Evolutionary conservation across 495 filamentous ascomycete genomes (phyloP).

Genomic region (Xylaria sp.): DNA sequence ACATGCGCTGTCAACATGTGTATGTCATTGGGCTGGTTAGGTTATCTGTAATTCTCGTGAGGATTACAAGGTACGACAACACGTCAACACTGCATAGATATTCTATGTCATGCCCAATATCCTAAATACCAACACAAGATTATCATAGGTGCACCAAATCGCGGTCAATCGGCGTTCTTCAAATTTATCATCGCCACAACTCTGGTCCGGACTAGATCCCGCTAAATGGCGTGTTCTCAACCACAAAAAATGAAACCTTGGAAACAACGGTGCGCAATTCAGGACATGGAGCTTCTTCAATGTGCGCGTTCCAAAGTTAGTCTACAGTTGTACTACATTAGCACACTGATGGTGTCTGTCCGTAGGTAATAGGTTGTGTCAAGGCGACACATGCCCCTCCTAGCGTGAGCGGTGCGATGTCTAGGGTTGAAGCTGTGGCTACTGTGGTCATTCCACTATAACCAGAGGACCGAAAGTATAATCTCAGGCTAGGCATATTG

Average conservation of each 20-base stretch:
- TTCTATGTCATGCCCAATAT: not conserved
- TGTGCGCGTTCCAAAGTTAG: not conserved
- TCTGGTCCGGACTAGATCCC: not conserved
- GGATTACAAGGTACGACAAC: not conserved
- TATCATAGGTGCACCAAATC: not conserved
- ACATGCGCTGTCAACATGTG: not conserved
- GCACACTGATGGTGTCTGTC: not conserved
- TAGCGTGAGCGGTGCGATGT: not conserved
- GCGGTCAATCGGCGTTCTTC: not conserved
- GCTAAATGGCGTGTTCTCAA: not conserved
- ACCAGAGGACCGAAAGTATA: too few species aligned
- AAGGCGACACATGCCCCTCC: not conserved
- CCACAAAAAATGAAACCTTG: not conserved
- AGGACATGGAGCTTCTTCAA: not conserved
- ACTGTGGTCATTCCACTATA: too few species aligned
- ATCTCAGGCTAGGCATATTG: not conserved
- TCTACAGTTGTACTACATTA: not conserved
- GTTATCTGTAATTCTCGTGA: not conserved
- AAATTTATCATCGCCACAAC: not conserved
- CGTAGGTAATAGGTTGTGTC: not conserved
- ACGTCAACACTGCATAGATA: not conserved
- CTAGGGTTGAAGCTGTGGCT: not conserved
- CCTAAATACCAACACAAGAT: not conserved
- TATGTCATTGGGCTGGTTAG: not conserved
- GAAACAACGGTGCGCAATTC: not conserved